Evolutionary conservation across 176 grass and related monocot species (phyloP), one percentile per base, ranked within the genome.

Genomic region (Poa annua): DNA sequence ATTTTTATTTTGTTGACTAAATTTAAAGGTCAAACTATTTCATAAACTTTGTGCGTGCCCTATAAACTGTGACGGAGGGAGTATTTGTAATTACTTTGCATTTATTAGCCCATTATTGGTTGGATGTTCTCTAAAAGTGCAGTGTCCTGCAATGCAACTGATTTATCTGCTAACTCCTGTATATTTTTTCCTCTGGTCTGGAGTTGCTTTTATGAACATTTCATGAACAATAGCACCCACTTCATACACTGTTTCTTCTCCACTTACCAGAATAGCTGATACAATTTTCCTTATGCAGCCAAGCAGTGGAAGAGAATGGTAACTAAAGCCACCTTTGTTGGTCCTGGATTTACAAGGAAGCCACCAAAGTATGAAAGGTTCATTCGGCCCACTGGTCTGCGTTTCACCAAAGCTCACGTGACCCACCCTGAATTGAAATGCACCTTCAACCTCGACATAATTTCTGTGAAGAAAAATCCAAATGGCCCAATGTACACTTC

Each of bases 301-400:
- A 97, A 97, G 63, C 94, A 97, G 68, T 97, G 94, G 94, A 97
- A 97, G 83, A 90, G 92, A 92, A 94, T 97, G 92, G 92, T 97
- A 47, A 97, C 92, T 5, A 97, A 97, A 56, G 94, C 87, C 49
- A 94, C 94, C 21, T 97, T 97, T 70, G 92, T 97, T 34, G 94
- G 94, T 19, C 77, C 88, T 86, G 85, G 89, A n/a, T 97, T 97
- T 77, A 97, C 94, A 61, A 97, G 94, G 85, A 94, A 97, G 64
- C 94, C 94, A 48, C 92, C 88, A 36, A 97, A 97, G 54, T 97
- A 97, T 39, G 94, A 97, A 66, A 84, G 90, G 59, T 97, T 97
- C 85, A 90, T 97, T 59, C 80, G 92, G 17, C 94, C 94, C 11
- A 94, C 89, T 44, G 92, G 94, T 57, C 79, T 94, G 74, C 90